Evolutionary conservation across 345 rosid genomes (phyloP), one percentile per base, ranked within the genome.

Genomic region (Microthlaspi erraticum): DNA sequence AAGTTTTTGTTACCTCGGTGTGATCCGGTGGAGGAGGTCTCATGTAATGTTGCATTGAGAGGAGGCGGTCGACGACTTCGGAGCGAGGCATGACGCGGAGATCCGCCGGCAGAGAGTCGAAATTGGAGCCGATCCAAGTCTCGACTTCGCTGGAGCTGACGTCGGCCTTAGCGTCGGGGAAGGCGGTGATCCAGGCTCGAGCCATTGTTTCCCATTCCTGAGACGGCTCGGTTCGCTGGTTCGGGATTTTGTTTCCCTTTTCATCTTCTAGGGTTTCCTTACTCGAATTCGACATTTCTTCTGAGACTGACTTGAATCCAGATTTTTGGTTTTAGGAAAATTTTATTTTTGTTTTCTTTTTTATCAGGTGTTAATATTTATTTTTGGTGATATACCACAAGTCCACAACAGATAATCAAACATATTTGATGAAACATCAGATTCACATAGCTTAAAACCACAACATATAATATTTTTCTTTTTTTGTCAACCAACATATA

Each of bases 171-270:
- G 90, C 96, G 63, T 89, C 97, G 0, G 97, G 89, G 79, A 94
- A 93, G 2, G 97, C 89, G 29, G 80, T 51, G 48, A 91, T 77
- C 96, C 99, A 94, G 9, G 96, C 94, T 59, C 78, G 79, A 42
- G 97, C 97, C 96, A 94, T 82, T 13, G 88, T 81, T 70, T 86
- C 90, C 99, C 99, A 94, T 82, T 86, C 97, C 57, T 88, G 88
- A 11, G 96, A 66, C 50, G 83, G 96, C 68, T 49, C 33, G 55
- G 55, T 9, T 26, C 10, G 66, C 33, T 39, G 64, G 17, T 50
- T 49, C 31, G 31, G 18, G 44, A 36, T 36, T 56, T 34, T 57
- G 36, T 45, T 13, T 5, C 23, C 23, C n/a, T 29, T 60, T 26
- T 42, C 51, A 3, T 42, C 20, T 42, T 60, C 51, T 17, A 60